Base-by-base conservation (phyloP, 2,329 filamentous ascomycete species). In the Colletotrichum destructivum region DNA sequence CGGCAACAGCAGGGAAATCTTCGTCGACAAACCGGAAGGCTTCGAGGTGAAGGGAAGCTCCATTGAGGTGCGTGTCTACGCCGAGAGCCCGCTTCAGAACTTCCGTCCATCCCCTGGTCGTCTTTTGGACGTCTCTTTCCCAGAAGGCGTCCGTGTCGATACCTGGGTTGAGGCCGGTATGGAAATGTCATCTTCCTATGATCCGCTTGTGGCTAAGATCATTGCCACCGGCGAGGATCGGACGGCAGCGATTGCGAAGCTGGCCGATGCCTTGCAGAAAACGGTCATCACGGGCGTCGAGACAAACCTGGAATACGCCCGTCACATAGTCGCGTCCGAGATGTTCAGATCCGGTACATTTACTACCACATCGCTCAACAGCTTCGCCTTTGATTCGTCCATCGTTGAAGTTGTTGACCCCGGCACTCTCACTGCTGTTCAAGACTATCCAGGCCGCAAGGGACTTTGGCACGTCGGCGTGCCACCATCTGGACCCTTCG, bases 191-290 rank as follows among this genome's bases (percentile, higher is more conserved):
- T 90, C 91, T 4, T 90, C 93, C 74, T 95, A 94, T 78, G 93
- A 95, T 75, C 92, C 93, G 0, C 91, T 94, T 86, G 90, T 95
- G 60, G 90, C 92, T 1, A 94, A 95, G 77, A 83, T 94, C 73
- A 94, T 94, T 64, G 90, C 93, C 0, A 86, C 87, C 62, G 92
- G 89, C 0, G 82, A 84, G 1, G 86, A 87, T 55, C 86, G 93
- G 31, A 81, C 87, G 71, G 88, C 89, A 51, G 91, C 92, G 0
- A 84, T 94, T 7, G 85, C 88, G 62, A 93, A 92, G 71, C 82
- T 94, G 21, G 85, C 85, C 0, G 81, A 85, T 0, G 91, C 91
- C 0, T 81, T 94, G 5, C 89, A 89, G 75, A 82, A 89, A 6
- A 81, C 78, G 0, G 66, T 69, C 0, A 76, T 82, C 2, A 74